Evolutionary conservation across 139 green algal genomes (phyloP).

Genomic region (Volvox reticuliferus): DNA sequence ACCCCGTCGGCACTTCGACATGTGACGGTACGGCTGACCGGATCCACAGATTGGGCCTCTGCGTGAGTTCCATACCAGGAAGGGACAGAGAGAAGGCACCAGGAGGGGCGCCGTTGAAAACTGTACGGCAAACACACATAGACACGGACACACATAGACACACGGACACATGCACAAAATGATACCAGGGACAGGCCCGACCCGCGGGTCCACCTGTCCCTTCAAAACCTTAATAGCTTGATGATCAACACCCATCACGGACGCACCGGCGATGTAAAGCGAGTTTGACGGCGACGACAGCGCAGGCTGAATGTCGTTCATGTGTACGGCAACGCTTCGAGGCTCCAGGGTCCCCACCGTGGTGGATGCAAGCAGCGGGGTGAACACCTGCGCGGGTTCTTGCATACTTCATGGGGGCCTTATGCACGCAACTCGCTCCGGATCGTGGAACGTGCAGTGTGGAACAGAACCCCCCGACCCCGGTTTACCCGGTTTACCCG

Average conservation of each 20-base stretch:
- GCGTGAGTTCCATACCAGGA: neutral
- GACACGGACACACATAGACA: neutral
- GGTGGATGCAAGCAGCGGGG: slow-evolving; percentile 81
- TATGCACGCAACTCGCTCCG: no score
- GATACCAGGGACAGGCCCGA: neutral
- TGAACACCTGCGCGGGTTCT: slow-evolving; percentile 72
- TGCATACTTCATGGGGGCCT: no score
- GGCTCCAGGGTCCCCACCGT: slow-evolving; percentile 90
- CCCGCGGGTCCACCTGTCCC: no score
- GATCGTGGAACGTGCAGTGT: no score
- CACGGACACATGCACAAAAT: neutral
- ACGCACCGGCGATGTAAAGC: slow-evolving; percentile 25
- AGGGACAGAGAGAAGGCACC: no score
- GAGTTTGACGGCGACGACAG: slow-evolving; percentile 53
- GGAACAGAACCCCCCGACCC: no score
- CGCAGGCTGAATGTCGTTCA: slow-evolving; percentile 81
- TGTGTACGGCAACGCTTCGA: slow-evolving; percentile 71
- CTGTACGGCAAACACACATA: no score
- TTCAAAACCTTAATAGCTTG: no score
- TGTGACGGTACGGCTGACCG: slow-evolving; percentile 56
- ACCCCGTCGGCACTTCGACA: slow-evolving; percentile 65
- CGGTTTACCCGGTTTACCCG: no score
- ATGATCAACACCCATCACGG: neutral
- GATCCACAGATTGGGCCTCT: slow-evolving; percentile 39
- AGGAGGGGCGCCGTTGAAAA: no score